Evolutionary conservation across 257 asterid species (phyloP).

Genomic region (Rhazya stricta): DNA sequence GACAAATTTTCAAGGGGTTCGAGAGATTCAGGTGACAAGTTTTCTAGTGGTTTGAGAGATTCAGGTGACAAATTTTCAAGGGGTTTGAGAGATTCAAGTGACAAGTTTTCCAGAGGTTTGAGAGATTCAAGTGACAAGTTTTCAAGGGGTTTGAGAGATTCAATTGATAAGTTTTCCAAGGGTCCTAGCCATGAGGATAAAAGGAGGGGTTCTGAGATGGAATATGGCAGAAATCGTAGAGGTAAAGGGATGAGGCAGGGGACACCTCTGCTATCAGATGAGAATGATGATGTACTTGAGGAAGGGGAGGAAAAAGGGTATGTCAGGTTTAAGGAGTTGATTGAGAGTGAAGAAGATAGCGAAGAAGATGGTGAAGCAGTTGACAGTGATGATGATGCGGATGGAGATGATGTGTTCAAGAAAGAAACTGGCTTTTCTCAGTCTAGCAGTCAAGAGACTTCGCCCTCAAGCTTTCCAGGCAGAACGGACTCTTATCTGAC

Average conservation of each 20-base stretch:
- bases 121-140: slow-evolving; percentile 1
- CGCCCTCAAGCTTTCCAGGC: slow-evolving; percentile 34
- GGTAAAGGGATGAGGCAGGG: slow-evolving; percentile 33
- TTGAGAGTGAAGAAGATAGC: slow-evolving; percentile 54
- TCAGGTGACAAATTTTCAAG: slow-evolving; percentile 10
- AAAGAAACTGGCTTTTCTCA: slow-evolving; percentile 19
- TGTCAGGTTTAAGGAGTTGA: slow-evolving; percentile 49
- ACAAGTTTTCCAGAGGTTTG: slow-evolving; percentile 19
- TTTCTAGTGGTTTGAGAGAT: slow-evolving; percentile 17
- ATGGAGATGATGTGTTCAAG: slow-evolving; percentile 23
- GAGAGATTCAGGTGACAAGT: slow-evolving; percentile 2
- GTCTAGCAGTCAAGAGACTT: slow-evolving; percentile 9
- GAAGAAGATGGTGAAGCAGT: slow-evolving; percentile 43
- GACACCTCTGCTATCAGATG: slow-evolving; percentile 36
- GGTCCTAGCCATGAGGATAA: slow-evolving; percentile 9
- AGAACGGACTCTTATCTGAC: slow-evolving; percentile 68
- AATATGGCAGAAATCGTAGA: slow-evolving; percentile 21
- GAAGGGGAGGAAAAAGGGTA: slow-evolving; percentile 36
- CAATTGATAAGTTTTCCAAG: slow-evolving; percentile 8
- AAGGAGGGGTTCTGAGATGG: slow-evolving; percentile 23
- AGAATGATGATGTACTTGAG: slow-evolving; percentile 33
- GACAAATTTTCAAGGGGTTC: slow-evolving; percentile 19
- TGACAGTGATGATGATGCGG: slow-evolving; percentile 32
- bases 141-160: slow-evolving; percentile 18
- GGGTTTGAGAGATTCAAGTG: neutral